A percentile compares a stretch with the other conserved stretches of the same genome.
Evolutionary conservation across 2,329 filamentous ascomycete genomes (phyloP).

Genomic region (Pseudocercospora eumusae): DNA sequence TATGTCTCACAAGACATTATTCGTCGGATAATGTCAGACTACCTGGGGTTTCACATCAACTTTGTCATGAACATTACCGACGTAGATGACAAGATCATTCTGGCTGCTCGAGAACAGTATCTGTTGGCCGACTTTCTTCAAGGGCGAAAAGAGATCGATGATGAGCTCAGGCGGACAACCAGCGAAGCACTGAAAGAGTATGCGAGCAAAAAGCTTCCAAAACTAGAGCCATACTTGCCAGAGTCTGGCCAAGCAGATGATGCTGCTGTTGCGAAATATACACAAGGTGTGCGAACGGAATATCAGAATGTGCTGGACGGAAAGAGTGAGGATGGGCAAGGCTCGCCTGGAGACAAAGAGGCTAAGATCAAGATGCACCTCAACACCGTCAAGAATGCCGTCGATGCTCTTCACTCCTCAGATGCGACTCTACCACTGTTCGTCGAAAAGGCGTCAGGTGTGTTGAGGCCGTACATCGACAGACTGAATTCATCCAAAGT

Average conservation of each 20-base stretch:
- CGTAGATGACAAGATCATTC: constrained; percentile 65
- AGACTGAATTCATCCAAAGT: constrained; percentile 58
- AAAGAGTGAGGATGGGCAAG: constrained; percentile 55
- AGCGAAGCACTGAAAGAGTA: constrained; percentile 58
- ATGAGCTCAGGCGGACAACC: constrained; percentile 53
- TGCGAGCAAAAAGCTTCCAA: constrained; percentile 57
- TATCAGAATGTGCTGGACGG: constrained; percentile 60
- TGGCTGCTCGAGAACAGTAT: constrained; percentile 72
- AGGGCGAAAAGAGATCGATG: constrained; percentile 48
- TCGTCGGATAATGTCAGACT: constrained; percentile 76
- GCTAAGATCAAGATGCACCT: constrained; percentile 91
- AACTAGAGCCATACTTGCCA: constrained; percentile 5
- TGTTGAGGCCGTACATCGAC: constrained; percentile 83
- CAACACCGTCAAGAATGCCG: constrained; percentile 59
- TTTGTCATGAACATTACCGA: constrained; percentile 96
- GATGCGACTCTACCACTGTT: constrained; percentile 45
- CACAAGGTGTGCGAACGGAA: constrained; percentile 50
- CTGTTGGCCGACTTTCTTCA: constrained; percentile 69
- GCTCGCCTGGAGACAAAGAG: constrained; percentile 67
- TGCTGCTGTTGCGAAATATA: constrained; percentile 41
- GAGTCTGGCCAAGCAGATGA: constrained; percentile 1
- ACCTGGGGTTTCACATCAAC: constrained; percentile 78
- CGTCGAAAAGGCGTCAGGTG: constrained; percentile 62
- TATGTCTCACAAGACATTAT: constrained; percentile 91
- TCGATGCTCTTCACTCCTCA: constrained; percentile 49